Percentiles rank a stretch among this genome's conserved stretches.
Evolutionary conservation across 2,329 filamentous ascomycete species (phyloP).

Genomic region (Ophiosphaerella narmari): DNA sequence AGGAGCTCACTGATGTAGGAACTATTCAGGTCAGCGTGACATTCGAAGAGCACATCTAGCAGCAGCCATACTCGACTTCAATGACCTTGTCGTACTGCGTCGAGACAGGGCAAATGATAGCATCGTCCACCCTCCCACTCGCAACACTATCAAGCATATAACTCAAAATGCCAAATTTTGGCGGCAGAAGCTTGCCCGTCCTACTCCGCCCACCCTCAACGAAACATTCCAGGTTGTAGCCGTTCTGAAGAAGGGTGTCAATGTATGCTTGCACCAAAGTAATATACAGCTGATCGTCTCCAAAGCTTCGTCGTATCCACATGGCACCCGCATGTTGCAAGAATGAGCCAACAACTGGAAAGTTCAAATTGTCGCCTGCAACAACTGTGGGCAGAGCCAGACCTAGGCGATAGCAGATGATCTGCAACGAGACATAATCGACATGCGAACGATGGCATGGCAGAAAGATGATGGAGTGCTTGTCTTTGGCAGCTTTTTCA

Average conservation of each 20-base stretch:
- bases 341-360: conserved; percentile 86
- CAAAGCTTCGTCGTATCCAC: conserved; percentile 93
- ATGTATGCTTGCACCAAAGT: conserved; percentile 97
- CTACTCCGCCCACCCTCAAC: conserved; percentile 95
- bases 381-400: conserved; percentile 89
- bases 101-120: conserved; percentile 92
- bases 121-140: conserved; percentile 84
- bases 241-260: conserved; percentile 85
- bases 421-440: conserved; percentile 91
- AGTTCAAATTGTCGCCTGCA: conserved; percentile 94
- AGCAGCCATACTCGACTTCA: conserved; percentile 64
- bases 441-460: conserved; percentile 95
- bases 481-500: conserved; percentile 78
- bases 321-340: conserved; percentile 90
- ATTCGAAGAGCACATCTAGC: background rate
- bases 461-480: conserved; percentile 94
- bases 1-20: conserved; percentile 94
- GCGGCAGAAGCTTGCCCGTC: conserved; percentile 89
- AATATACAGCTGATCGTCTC: conserved; percentile 85
- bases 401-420: conserved; percentile 93
- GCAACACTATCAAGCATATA: conserved; percentile 91
- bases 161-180: conserved; percentile 92
- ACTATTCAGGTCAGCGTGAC: conserved; percentile 33
- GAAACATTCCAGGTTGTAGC: conserved; percentile 96
- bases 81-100: conserved; percentile 99